Conservation (phyloP, 805 yeast genomes). For the Clavispora fructus region DNA sequence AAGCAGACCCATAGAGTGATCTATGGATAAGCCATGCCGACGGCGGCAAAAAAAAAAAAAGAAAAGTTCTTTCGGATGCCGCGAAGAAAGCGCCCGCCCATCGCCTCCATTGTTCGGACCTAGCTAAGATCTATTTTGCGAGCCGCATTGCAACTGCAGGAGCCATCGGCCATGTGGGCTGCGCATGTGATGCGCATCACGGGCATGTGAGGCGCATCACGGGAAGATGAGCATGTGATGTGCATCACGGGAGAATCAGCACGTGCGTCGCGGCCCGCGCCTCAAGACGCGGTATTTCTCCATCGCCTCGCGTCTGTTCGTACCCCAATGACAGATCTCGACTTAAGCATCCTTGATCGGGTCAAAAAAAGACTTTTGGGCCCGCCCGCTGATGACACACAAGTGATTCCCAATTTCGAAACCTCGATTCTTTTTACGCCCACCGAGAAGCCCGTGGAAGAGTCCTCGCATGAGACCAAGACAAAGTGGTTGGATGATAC, state of each 20-base stretch:
- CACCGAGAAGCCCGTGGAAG: not conserved
- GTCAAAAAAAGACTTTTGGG: conserved; percentile 24
- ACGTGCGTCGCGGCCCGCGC: not conserved
- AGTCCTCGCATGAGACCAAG: too few species aligned
- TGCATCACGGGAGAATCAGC: too few species aligned
- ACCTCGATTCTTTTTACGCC: conserved; percentile 10
- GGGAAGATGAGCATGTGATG: too few species aligned
- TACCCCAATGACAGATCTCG: conserved; percentile 4
- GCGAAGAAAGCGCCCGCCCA: too few species aligned
- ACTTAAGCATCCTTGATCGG: conserved; percentile 18
- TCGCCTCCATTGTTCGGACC: not conserved
- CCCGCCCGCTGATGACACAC: conserved; percentile 6
- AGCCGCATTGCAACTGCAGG: not conserved
- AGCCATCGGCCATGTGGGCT: not conserved
- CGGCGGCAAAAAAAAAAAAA: too few species aligned
- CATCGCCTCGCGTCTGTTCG: not conserved
- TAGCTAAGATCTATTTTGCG: not conserved
- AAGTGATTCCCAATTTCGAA: conserved; percentile 12
- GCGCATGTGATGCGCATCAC: too few species aligned
- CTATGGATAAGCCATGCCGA: too few species aligned
- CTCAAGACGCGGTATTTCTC: not conserved
- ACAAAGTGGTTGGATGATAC: too few species aligned
- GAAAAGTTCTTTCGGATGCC: too few species aligned
- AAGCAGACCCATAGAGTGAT: too few species aligned
- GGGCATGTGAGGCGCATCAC: not conserved